Conservation (phyloP, 2,329 filamentous ascomycete genomes). For the Chlorencoelia australis region DNA sequence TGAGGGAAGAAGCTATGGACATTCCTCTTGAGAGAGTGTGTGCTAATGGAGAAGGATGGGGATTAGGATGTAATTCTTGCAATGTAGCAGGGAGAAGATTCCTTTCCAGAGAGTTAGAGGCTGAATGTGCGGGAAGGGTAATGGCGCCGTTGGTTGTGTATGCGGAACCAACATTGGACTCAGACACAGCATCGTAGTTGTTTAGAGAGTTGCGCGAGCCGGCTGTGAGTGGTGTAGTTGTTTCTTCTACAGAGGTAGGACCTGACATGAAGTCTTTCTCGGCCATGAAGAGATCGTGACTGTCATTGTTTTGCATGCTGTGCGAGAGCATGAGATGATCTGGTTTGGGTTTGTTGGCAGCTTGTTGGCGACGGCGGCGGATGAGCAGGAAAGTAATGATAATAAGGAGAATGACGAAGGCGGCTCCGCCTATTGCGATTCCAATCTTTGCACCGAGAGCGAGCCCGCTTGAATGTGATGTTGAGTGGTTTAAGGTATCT, state of each 20-base stretch:
- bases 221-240: conserved; percentile 3
- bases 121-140: too few species aligned
- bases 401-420: background rate
- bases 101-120: too few species aligned
- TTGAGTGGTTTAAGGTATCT: background rate
- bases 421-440: conserved; percentile 2
- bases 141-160: too few species aligned
- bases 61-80: too few species aligned
- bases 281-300: background rate
- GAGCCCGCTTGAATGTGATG: background rate
- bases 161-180: too few species aligned
- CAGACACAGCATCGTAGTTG: too few species aligned
- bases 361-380: conserved; percentile 1
- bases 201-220: too few species aligned
- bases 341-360: background rate
- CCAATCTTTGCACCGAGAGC: conserved; percentile 5
- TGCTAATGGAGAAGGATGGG: too few species aligned
- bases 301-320: conserved; percentile 1
- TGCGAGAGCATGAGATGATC: conserved; percentile 1
- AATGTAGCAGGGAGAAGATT: too few species aligned
- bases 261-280: background rate
- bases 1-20: too few species aligned
- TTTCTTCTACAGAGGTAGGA: background rate
- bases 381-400: background rate
- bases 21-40: too few species aligned